A percentile compares a stretch with the other conserved stretches of the same genome.
Evolutionary conservation across 192 early-diverging fungal genomes (phyloP).

Genomic region (Gonapodya prolifera): DNA sequence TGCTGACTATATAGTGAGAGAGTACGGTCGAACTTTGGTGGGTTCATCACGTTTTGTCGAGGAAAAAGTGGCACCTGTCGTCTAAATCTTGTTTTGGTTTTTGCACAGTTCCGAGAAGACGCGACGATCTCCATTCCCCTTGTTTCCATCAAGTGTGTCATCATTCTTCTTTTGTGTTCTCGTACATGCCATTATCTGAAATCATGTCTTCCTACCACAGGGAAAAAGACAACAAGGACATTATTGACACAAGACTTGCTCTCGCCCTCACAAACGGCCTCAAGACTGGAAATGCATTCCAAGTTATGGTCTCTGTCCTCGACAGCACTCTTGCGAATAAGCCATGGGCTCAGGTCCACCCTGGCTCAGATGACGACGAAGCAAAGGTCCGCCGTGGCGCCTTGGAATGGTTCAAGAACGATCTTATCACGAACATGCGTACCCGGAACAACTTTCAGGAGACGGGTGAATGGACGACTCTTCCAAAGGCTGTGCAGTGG

Average conservation of each 20-base stretch:
- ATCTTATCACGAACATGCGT: not conserved
- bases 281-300: not conserved
- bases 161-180: too few species aligned
- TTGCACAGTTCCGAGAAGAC: not conserved
- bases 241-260: not conserved
- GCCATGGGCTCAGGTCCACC: not conserved
- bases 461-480: not conserved
- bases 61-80: too few species aligned
- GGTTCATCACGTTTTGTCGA: too few species aligned
- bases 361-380: not conserved
- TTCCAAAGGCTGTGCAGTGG: not conserved
- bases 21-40: not conserved
- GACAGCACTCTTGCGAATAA: not conserved
- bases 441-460: not conserved
- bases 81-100: too few species aligned
- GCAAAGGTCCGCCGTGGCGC: not conserved
- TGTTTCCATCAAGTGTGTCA: not conserved
- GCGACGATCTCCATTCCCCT: not conserved
- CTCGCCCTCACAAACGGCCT: not conserved
- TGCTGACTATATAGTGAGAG: not conserved
- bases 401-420: not conserved
- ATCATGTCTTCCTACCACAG: too few species aligned
- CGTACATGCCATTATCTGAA: too few species aligned
- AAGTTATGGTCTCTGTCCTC: not conserved
- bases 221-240: not conserved